Evolutionary conservation across 1,139 yeast species (phyloP), one percentile per base, ranked within the genome.

Genomic region (Kodamaea ohmeri): DNA sequence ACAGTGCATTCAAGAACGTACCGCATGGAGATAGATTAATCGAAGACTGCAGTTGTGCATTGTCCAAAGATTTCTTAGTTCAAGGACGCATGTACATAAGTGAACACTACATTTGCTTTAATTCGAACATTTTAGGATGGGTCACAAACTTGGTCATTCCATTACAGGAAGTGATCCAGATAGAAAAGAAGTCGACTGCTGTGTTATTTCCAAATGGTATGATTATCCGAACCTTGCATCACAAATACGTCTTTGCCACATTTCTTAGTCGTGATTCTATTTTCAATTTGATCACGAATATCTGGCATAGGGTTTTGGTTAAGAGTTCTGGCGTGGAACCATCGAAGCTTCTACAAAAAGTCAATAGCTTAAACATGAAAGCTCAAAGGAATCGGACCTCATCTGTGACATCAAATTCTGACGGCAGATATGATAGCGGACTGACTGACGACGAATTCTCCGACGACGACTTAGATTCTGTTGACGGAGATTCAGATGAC

Each of bases 131-230:
- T 40, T 63, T 84, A 39, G 92, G 92, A 0, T 78, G 87, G 77
- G 82, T 80, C 1, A 83, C 89, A 6, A 77, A 79, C 45, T 55
- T 83, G 20, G 58, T 73, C n/a, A 76, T 84, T 6, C 85, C 89
- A 1, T 66, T 83, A 36, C 79, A 73, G 43, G 89, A 83, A 49
- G 80, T 84, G 29, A 76, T 82, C 15, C 83, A 80, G 50, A 74
- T 84, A 32, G 89, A 82, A 51, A 83, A 83, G 57, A 79, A 77
- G 50, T 73, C 80, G 4, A 83, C 90, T 0, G 88, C 89, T 0
- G 84, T 78, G 2, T 64, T 84, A 17, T 82, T 84, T 45, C 90
- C 89, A 9, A 84, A 83, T 54, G 89, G 88, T 3, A 78, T 85
- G 55, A 76, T 80, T 25, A 73, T 85, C 24, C 73, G 80, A 42